Evolutionary conservation across 305 asterid species (phyloP).

Genomic region (Solanum hybrid): DNA sequence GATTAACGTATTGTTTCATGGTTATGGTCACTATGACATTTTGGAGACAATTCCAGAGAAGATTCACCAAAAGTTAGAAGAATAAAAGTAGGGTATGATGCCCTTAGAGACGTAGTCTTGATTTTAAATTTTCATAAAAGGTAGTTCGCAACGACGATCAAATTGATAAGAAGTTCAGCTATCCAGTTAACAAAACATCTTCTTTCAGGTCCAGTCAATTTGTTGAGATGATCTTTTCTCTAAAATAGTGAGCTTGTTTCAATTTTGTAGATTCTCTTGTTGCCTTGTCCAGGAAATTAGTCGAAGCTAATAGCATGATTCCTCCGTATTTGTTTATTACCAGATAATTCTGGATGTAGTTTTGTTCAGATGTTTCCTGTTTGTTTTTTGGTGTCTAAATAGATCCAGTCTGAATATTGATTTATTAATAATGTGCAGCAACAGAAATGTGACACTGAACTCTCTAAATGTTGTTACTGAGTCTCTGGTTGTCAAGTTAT

Average conservation of each 20-base stretch:
- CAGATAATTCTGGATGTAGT: constrained; percentile 6
- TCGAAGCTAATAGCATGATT: background rate
- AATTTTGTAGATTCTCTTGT: constrained; percentile 23
- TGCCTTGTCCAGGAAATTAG: background rate
- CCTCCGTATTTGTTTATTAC: background rate
- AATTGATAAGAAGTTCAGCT: constrained; percentile 6
- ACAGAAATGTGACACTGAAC: background rate
- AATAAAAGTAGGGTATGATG: constrained; percentile 6
- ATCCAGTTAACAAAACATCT: background rate
- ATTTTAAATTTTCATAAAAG: constrained; percentile 6
- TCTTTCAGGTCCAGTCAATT: background rate
- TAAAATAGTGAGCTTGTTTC: constrained; percentile 12
- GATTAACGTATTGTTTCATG: constrained; percentile 63
- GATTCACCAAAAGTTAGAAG: constrained; percentile 16
- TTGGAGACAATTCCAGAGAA: constrained; percentile 30
- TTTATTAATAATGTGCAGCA: constrained; percentile 1
- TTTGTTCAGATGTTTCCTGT: background rate
- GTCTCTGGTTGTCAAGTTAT: background rate
- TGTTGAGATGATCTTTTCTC: constrained; percentile 8
- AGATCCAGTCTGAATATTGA: background rate
- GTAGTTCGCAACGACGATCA: background rate
- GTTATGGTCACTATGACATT: constrained; percentile 83
- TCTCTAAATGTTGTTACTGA: background rate
- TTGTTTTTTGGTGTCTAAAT: background rate
- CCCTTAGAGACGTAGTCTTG: background rate